Base-by-base conservation (phyloP, 768 basidiomycete species). In the Pisolithus marmoratus region DNA sequence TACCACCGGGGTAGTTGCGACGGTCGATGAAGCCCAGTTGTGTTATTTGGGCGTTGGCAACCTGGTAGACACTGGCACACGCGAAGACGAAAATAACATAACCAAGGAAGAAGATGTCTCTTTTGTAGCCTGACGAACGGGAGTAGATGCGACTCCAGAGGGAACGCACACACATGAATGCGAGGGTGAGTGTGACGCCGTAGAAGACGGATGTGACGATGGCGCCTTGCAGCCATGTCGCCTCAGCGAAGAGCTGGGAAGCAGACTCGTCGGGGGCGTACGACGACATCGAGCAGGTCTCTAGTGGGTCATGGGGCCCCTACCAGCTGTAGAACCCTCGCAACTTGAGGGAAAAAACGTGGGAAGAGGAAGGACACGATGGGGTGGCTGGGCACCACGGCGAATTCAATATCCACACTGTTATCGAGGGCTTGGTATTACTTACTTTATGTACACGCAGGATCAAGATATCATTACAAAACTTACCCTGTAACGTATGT, bases 1-100 rank as follows among this genome's bases (percentile, higher is more conserved):
- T 19, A 67, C 65, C 66, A 20, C 63, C 68, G 1, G 68, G 66
- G 38, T 64, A 69, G 23, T 70, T 50, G 24, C 68, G 66, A 29
- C 69, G 19, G 24, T 63, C 57, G 48, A 68, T 61, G 53, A 69
- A 68, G 14, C 58, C 63, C 8, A 66, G 41, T 23, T 69, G 63
- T 40, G 62, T 68, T 38, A 66, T 64, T 11, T 55, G 46, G 0
- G 66, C 38, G 26, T 60, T 64, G 54, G 54, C 26, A 1, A 50
- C 59, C 31, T 57, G 57, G 41, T 64, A 69, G 47, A 69, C 46
- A 5, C 68, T 68, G 8, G 62, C 61, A 42, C 68, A 24, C 11
- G 47, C 56, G 42, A 68, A 70, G 36, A 68, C 22, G 53, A 68
- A 41, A 31, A 59, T 55, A 43, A 68, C 61, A 49, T 69, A 68